Base-by-base conservation (phyloP, 306 rosid genomes). In the Trichosanthes cucumerina region DNA sequence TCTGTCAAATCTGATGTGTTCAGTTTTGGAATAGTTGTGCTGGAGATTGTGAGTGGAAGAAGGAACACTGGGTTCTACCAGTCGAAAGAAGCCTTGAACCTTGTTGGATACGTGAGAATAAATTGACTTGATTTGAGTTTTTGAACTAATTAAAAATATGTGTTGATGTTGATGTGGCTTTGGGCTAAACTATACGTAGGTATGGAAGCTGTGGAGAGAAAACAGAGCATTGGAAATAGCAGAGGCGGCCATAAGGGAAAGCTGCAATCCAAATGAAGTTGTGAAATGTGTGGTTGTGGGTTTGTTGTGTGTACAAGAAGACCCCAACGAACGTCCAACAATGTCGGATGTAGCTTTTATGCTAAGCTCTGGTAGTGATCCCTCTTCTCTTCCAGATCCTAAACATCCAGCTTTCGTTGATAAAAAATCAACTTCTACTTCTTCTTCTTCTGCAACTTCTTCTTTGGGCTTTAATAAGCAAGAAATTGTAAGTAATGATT, bases 151-250 rank as follows among this genome's bases (percentile, higher is more conserved):
- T n/a, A n/a, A n/a, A n/a, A 58, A 23, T 28, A 28, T 28, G 2
- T 28, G 39, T 36, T n/a, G n/a, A n/a, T n/a, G n/a, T 36, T 36
- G 39, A 36, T 3, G 39, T 36, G 39, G 39, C 4, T 23, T 2
- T 60, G 6, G 18, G 2, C 7, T 64, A n/a, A n/a, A n/a, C n/a
- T n/a, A n/a, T n/a, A 5, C 5, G 5, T 36, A 44, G 81, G 81
- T 76, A 21, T 82, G 81, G 84, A 46, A 47, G 1, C 12, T 77
- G 13, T 82, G 84, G 66, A 69, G 38, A 31, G 79, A 31, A 11
- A 81, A 85, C 1, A 85, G 76, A 60, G 76, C 52, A 13, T 47
- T 84, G 81, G 92, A 87, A 54, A 46, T 78, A 16, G 50, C 60
- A 57, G 84, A 78, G 21, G 19, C 2, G 52, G 50, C 24, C 7